A percentile compares a stretch with the other conserved stretches of the same genome.
Evolutionary conservation across 2,329 filamentous ascomycete species (phyloP).

Genomic region (Cercospora sp.): DNA sequence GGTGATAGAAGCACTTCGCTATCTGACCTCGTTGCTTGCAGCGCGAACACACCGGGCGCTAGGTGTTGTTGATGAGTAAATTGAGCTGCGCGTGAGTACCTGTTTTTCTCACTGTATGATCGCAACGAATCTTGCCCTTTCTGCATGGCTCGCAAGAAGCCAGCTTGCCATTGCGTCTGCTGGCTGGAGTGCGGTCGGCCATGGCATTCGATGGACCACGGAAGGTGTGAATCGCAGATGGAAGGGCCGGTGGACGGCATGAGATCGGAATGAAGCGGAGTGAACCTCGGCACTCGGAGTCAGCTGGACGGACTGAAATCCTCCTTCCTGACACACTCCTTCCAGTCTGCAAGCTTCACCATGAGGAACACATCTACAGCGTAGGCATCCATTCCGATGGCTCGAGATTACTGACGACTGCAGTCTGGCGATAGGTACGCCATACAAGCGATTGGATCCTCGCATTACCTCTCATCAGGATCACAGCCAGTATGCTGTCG

Average conservation of each 20-base stretch:
- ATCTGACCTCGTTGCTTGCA: conserved; percentile 17
- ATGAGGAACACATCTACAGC: not conserved
- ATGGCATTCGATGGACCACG: not conserved
- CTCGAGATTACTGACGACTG: not conserved
- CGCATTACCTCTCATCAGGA: not conserved
- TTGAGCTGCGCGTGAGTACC: no score
- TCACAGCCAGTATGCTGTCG: not conserved
- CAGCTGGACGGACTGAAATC: not conserved
- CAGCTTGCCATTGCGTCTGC: conserved; percentile 25
- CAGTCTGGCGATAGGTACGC: not conserved
- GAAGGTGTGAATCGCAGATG: not conserved
- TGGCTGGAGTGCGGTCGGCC: conserved; percentile 5
- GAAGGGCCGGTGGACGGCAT: not conserved
- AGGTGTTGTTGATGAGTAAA: not conserved
- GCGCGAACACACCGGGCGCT: conserved; percentile 20
- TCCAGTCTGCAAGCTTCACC: not conserved
- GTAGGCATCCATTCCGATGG: not conserved
- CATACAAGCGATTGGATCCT: not conserved
- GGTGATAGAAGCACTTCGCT: conserved; percentile 24
- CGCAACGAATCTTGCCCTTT: conserved; percentile 24
- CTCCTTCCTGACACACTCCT: not conserved
- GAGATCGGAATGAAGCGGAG: not conserved
- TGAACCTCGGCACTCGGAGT: not conserved
- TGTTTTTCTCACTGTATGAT: conserved; percentile 5
- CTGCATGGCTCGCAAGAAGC: conserved; percentile 21